phyloP scores from a whole-genome alignment of 805 yeast genomes.

The Debaryomyces castellii region DNA sequence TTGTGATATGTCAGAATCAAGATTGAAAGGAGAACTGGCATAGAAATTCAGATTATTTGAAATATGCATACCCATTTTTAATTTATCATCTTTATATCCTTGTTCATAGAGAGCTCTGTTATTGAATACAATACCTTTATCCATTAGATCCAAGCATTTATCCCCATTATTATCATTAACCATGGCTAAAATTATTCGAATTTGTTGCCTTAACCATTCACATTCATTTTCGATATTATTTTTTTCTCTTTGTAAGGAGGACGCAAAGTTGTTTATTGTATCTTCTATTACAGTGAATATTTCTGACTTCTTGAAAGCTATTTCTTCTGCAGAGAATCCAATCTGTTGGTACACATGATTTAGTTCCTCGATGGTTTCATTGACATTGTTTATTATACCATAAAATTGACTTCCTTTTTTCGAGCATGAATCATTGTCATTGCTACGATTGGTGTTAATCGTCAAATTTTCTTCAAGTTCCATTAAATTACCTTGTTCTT shows the following conservation, averaged over 20 bases:
- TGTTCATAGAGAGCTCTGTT: conserved; percentile 21
- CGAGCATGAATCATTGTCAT: neutral
- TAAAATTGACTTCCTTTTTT: conserved; percentile 23
- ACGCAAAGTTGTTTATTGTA: conserved; percentile 43
- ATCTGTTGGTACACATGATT: conserved; percentile 49
- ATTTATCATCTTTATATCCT: conserved; percentile 30
- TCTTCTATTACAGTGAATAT: conserved; percentile 50
- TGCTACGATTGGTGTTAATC: conserved; percentile 3
- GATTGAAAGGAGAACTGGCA: conserved; percentile 30
- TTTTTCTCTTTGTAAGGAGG: conserved; percentile 34
- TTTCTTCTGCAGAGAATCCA: conserved; percentile 54
- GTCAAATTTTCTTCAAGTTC: conserved; percentile 8
- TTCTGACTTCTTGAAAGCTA: conserved; percentile 46
- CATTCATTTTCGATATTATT: conserved; percentile 40
- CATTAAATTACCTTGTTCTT: conserved; percentile 4
- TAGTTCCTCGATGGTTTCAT: conserved; percentile 39
- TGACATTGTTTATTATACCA: conserved; percentile 32
- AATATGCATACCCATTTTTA: conserved; percentile 12
- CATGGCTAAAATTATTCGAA: conserved; percentile 39
- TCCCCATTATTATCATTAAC: conserved; percentile 35
- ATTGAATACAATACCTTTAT: conserved; percentile 34
- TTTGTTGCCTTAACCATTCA: conserved; percentile 46
- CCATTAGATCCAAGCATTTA: conserved; percentile 15
- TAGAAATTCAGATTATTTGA: conserved; percentile 16
- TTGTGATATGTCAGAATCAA: conserved; percentile 13